Base-by-base conservation (phyloP, 345 rosid species). In the Boechera stricta region DNA sequence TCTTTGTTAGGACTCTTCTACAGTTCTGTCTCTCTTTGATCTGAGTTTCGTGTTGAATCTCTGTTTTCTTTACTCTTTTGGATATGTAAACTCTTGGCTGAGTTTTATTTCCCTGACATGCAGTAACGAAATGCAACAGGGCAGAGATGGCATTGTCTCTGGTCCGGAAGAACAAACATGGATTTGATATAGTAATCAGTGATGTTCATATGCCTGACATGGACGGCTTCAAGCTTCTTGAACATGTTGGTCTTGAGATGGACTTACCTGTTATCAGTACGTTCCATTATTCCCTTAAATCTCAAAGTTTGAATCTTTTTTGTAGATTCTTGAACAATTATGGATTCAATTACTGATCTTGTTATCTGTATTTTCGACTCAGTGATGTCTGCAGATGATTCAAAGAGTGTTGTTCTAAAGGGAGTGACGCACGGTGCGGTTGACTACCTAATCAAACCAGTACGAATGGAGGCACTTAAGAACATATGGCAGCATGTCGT, bases 341-440 rank as follows among this genome's bases (percentile, higher is more conserved):
- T 39, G 45, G 48, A 62, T 33, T 36, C 24, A 26, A 8, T 68
- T 13, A 45, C 66, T 74, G 32, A 69, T 67, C 29, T 36, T 54
- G 10, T 10, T 39, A 9, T 39, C 42, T 39, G 12, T 9, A 38
- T 10, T 9, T 10, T 39, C 10, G 3, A 9, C 42, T 3, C 84
- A 95, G 99, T 95, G 91, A 95, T 95, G 98, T 95, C 99, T 5
- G 90, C 89, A 1, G 97, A 95, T 83, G 96, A 86, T 21, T 86
- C 90, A 24, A 85, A 92, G 69, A 77, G 72, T 53, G 91, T 85
- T 8, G 90, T 93, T 10, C 79, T 87, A 73, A 85, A 88, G 73
- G 94, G 97, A 39, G 89, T 95, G 21, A 88, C 97, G 1, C 87
- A 90, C 13, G 99, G 99, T 60, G 99, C 96, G 1, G 88, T 86